Percentiles rank a stretch among this genome's conserved stretches.
phyloP scores from a whole-genome alignment of 225 moss, liverwort and hornwort species.

The Thuidium tamariscinum region DNA sequence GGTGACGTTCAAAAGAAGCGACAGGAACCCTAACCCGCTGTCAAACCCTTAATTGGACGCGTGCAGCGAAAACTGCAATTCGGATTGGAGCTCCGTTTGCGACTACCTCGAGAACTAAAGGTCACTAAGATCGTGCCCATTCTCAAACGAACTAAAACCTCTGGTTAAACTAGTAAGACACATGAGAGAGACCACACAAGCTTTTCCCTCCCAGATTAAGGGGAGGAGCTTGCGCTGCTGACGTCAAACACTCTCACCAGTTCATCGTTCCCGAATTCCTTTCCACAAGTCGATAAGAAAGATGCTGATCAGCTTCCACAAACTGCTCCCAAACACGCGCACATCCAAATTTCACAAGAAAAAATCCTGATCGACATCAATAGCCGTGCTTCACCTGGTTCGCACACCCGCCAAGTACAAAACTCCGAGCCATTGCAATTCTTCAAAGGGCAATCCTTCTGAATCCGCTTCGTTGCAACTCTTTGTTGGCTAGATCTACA shows the following conservation, averaged over 20 bases:
- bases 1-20: neutral
- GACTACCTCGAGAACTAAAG: neutral
- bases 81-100: neutral
- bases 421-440: neutral
- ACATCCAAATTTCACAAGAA: neutral
- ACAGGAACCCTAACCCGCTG: slow-evolving; percentile 24
- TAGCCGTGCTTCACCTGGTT: neutral
- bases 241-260: neutral
- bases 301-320: neutral
- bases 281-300: neutral
- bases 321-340: neutral
- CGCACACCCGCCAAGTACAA: neutral
- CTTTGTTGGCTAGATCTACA: slow-evolving; percentile 3
- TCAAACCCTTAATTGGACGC: slow-evolving; percentile 5
- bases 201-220: neutral
- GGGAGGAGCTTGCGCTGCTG: neutral
- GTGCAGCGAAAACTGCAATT: neutral
- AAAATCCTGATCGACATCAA: neutral
- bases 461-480: neutral
- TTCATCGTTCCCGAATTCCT: neutral
- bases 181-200: neutral
- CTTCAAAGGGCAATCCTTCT: neutral
- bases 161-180: neutral
- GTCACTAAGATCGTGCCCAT: neutral
- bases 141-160: neutral